These are phyloP conservation scores for Haematococcus sp. DNA, from an alignment of 139 green algal genomes.

Conservation along the genomic window DNA sequence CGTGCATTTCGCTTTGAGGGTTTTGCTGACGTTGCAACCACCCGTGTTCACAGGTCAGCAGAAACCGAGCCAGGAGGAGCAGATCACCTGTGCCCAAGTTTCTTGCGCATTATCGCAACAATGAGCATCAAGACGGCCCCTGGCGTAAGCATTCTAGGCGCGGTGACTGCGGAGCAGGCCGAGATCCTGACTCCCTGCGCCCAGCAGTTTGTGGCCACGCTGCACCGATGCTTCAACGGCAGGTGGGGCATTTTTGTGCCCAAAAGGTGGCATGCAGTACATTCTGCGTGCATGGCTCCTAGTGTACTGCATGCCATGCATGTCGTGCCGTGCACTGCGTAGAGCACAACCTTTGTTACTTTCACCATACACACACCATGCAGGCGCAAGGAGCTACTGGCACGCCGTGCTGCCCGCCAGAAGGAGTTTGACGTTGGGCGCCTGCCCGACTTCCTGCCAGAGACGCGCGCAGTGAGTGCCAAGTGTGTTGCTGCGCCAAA, in stretches of 20 bases:
- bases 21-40: no score
- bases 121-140: slow-evolving; percentile 29
- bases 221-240: slow-evolving; percentile 65
- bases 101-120: background rate
- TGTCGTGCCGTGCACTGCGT: no score
- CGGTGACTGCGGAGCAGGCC: slow-evolving; percentile 39
- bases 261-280: no score
- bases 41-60: no score
- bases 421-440: slow-evolving; percentile 40
- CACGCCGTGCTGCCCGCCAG: slow-evolving; percentile 54
- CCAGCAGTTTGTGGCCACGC: slow-evolving; percentile 63
- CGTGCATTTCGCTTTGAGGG: no score
- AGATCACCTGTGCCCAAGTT: no score
- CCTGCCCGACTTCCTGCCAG: slow-evolving; percentile 66
- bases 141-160: slow-evolving; percentile 48
- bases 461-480: slow-evolving; percentile 43
- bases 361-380: no score
- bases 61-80: no score
- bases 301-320: no score
- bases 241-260: background rate
- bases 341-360: no score
- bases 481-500: no score
- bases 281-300: no score
- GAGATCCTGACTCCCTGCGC: slow-evolving; percentile 60
- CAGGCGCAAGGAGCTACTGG: slow-evolving; percentile 65